Percentiles rank a stretch among this genome's conserved stretches.
Evolutionary conservation across 495 filamentous ascomycete species (phyloP).

Genomic region (Melanomma pulvis-pyrius): DNA sequence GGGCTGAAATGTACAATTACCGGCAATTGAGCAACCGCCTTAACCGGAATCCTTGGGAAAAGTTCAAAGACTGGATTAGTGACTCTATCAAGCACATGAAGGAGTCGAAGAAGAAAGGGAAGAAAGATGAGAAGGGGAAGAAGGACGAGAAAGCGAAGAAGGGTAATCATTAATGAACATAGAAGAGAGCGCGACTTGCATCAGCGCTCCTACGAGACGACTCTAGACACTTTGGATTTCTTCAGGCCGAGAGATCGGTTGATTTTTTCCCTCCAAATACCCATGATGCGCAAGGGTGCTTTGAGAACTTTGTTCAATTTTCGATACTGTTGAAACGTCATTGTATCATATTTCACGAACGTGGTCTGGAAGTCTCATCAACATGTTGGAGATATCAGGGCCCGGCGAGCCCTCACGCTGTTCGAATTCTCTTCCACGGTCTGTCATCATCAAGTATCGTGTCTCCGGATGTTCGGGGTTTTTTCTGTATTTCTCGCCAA

Average conservation of each 20-base stretch:
- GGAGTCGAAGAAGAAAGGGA: slow-evolving; percentile 27
- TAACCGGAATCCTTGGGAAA: slow-evolving; percentile 80
- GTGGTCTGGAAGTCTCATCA: not conserved
- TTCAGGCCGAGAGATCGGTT: slow-evolving; percentile 8
- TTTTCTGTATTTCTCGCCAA: too few relatives aligned
- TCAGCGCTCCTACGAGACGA: slow-evolving; percentile 3
- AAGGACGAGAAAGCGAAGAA: slow-evolving; percentile 32
- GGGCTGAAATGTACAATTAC: slow-evolving; percentile 95
- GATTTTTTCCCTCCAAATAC: slow-evolving; percentile 9
- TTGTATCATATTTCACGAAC: slow-evolving; percentile 17
- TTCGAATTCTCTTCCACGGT: too few relatives aligned
- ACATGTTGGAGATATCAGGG: not conserved
- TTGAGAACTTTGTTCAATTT: slow-evolving; percentile 6
- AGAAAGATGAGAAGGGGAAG: slow-evolving; percentile 27
- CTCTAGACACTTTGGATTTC: slow-evolving; percentile 9
- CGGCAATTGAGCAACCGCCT: slow-evolving; percentile 83
- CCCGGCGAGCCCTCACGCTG: too few relatives aligned
- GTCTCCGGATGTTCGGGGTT: too few relatives aligned
- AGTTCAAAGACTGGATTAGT: slow-evolving; percentile 52
- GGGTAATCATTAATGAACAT: slow-evolving; percentile 31
- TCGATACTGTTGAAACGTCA: not conserved
- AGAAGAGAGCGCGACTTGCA: slow-evolving; percentile 2
- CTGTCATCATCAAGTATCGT: too few relatives aligned
- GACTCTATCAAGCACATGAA: slow-evolving; percentile 35
- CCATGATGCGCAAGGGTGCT: slow-evolving; percentile 14